Conservation (phyloP, 2,329 filamentous ascomycete species). For the Cadophora sp. region DNA sequence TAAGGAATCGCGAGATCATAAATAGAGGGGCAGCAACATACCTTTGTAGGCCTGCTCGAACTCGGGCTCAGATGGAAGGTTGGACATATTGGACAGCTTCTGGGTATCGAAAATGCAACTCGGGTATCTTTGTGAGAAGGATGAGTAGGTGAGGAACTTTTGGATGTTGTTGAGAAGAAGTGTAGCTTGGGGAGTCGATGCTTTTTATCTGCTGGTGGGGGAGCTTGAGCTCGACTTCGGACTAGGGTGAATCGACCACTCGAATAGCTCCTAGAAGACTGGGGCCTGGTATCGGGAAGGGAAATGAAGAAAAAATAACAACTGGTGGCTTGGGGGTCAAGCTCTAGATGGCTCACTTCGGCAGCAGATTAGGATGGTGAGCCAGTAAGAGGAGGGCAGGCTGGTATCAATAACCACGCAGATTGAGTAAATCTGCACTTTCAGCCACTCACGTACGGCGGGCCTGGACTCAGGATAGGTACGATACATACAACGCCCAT, state of each 20-base stretch:
- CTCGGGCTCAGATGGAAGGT: conserved; percentile 89
- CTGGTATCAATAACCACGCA: conserved; percentile 18
- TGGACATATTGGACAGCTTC: conserved; percentile 67
- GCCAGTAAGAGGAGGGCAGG: conserved; percentile 11
- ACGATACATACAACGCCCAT: background rate
- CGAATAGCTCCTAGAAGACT: conserved; percentile 7
- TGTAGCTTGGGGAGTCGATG: conserved; percentile 3
- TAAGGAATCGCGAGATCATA: conserved; percentile 30
- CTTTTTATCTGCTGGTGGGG: conserved; percentile 16
- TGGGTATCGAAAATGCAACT: conserved; percentile 19
- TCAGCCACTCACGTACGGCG: conserved; percentile 19
- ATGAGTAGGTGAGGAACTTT: background rate
- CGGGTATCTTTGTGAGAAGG: background rate
- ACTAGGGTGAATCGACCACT: conserved; percentile 2
- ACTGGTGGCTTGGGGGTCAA: conserved; percentile 16
- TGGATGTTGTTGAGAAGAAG: conserved; percentile 10
- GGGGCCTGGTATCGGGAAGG: conserved; percentile 16
- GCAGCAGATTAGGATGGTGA: conserved; percentile 12
- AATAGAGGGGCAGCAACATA: conserved; percentile 51
- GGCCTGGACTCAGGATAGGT: background rate
- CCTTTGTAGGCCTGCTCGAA: conserved; percentile 99
- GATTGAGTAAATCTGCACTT: conserved; percentile 18
- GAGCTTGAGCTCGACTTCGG: conserved; percentile 15
- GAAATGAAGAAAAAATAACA: background rate
- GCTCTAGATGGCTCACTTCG: background rate